Base-by-base conservation (phyloP, 352 stramenopile species). In the Globisporangium barbulae region DNA sequence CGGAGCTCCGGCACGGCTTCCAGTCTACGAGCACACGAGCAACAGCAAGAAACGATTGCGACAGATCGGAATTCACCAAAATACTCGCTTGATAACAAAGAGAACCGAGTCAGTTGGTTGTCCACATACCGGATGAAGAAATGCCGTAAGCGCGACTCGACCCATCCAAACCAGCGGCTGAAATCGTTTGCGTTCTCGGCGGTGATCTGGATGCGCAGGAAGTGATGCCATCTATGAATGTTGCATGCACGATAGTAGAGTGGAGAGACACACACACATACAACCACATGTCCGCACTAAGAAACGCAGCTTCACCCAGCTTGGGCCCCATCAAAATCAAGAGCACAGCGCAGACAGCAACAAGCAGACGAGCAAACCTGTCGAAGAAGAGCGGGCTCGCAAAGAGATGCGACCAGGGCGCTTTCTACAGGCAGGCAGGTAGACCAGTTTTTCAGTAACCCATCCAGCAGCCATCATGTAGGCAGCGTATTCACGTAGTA, bases 161-260 rank as follows among this genome's bases (percentile, higher is more conserved):
- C 81, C 89, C 89, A 97, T 13, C 85, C 83, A 71, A 97, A 93
- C 87, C 85, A 94, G 52, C 68, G 67, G 10, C 76, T 80, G 52
- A 94, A 94, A 30, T 78, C 72, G 49, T 88, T 68, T 2, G 73
- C 63, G 63, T 64, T 78, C 28, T 50, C 67, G 0, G 83, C 81
- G 5, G 80, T 89, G 47, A 96, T 78, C 61, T 94, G 79, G 4
- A 96, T 76, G 39, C 83, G 83, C 53, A 96, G 69, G 65, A 93
- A 96, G 37, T 96, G 87, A 35, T 88, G 89, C 55, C 70, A 86
- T 55, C 84, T 95, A 3, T n/a, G 19, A 15, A 8, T 37, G 48
- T 52, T 54, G 48, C 15, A 45, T 45, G 15, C 13, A 45, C 17
- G 31, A 19, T 35, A 21, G 15, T 22, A 42, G 6, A 67, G 19